A percentile compares a stretch with the other conserved stretches of the same genome.
These are phyloP conservation scores for Tuber umbilicatum DNA, from an alignment of 495 filamentous ascomycete genomes.

Conservation along the genomic window DNA sequence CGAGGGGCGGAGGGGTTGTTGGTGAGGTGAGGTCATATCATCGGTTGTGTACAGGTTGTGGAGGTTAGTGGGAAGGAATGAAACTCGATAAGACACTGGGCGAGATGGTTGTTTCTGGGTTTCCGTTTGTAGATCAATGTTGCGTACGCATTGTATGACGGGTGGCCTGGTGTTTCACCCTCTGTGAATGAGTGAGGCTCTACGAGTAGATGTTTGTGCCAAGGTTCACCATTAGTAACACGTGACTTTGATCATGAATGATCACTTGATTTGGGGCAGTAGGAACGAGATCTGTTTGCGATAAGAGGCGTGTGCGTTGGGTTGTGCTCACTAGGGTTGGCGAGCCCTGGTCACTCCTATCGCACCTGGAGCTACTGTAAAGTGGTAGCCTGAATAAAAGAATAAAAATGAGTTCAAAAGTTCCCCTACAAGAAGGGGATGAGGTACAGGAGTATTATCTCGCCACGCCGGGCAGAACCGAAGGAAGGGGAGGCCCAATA, in stretches of 20 bases:
- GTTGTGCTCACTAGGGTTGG: neutral
- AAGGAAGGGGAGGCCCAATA: neutral
- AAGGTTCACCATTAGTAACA: neutral
- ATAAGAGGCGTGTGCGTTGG: neutral
- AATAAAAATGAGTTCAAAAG: neutral
- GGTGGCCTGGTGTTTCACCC: neutral
- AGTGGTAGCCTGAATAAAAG: neutral
- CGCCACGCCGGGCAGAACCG: neutral
- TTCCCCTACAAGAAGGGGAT: neutral
- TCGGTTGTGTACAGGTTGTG: conserved; percentile 37
- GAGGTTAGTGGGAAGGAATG: neutral
- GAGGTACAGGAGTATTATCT: neutral
- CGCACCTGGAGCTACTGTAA: neutral
- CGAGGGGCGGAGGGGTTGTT: conserved; percentile 52
- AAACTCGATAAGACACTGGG: neutral
- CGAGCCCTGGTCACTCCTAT: neutral
- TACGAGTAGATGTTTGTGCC: neutral
- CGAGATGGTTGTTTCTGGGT: neutral
- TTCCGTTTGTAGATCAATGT: neutral
- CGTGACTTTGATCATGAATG: neutral
- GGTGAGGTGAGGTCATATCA: conserved; percentile 60
- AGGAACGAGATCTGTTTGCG: neutral
- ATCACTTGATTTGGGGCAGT: neutral
- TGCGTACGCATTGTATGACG: neutral
- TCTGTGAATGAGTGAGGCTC: neutral